Evolutionary conservation across 768 basidiomycete genomes (phyloP), one percentile per base, ranked within the genome.

Genomic region (Pleurotus giganteus): DNA sequence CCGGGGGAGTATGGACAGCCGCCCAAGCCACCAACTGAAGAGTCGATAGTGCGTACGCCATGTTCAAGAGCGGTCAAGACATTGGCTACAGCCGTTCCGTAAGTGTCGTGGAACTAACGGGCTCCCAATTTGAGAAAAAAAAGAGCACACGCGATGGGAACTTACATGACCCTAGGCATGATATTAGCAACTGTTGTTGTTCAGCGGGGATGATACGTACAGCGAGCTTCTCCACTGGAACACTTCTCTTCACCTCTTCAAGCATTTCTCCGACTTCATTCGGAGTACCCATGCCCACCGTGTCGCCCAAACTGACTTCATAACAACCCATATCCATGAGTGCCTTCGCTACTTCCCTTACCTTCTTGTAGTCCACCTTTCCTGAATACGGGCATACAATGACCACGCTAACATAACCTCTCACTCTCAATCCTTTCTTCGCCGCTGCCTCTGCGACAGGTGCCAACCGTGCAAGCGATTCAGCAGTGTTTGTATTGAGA

Each of bases 1-100:
- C 94, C 94, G 2, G 95, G 96, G 1, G 95, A 94, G 70, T 92
- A 98, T 2, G 95, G 95, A 64, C 96, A 98, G 15, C 95, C 94
- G 2, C 96, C 95, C 1, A 98, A 83, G 0, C 95, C 94, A 15
- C 88, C 93, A 15, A 97, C 84, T 0, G 89, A 86, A 1, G 89
- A 77, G 64, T 90, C 95, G 39, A 98, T 80, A 2, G 92, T 90
- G 9, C 85, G 80, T 11, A 98, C 71, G 13, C 94, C 95, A 47
- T 85, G 71, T 9, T 80, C 73, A 11, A 93, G 79, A 2, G 90
- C 86, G 4, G 83, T 71, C 37, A 91, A 70, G 13, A 90, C 84
- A 60, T 93, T 93, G 13, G 86, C 82, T 11, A 91, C 80, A 9
- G 82, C 92, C 26, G 88, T 89, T 2, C 92, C 93, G 62, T 84